These are phyloP conservation scores for Penicillium brevicompactum DNA, from an alignment of 2,329 filamentous ascomycete species.

Conservation along the genomic window DNA sequence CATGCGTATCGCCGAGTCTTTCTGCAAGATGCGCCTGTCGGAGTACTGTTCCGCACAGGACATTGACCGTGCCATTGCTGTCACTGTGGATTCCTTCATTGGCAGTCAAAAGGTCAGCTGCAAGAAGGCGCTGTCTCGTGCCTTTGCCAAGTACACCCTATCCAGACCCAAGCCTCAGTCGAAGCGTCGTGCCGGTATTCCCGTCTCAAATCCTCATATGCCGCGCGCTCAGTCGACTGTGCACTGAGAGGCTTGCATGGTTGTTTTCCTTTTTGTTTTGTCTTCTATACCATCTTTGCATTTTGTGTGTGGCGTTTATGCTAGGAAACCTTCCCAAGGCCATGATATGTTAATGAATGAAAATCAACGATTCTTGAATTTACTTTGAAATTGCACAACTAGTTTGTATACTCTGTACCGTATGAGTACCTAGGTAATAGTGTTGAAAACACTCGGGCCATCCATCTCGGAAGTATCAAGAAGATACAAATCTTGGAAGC, in stretches of 20 bases:
- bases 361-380: conserved; percentile 5
- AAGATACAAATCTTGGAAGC: too few species aligned
- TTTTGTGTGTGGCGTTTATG: conserved; percentile 19
- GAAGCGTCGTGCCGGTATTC: conserved; percentile 40
- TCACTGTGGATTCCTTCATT: conserved; percentile 94
- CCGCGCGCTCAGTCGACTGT: conserved; percentile 17
- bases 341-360: conserved; percentile 24
- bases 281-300: conserved; percentile 29
- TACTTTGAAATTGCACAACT: not conserved
- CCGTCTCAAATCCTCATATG: conserved; percentile 34
- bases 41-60: conserved; percentile 90
- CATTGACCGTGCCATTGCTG: conserved; percentile 95
- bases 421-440: not conserved
- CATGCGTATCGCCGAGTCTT: conserved; percentile 90
- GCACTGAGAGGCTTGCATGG: conserved; percentile 13
- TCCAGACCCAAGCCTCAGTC: conserved; percentile 44
- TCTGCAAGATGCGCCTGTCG: conserved; percentile 96
- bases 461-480: too few species aligned
- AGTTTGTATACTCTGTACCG: too few species aligned
- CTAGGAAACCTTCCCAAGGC: conserved; percentile 7
- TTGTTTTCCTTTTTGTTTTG: conserved; percentile 11
- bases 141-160: conserved; percentile 81
- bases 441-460: not conserved
- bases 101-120: conserved; percentile 95
- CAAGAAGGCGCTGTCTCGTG: conserved; percentile 91